Evolutionary conservation across 768 basidiomycete species (phyloP), one percentile per base, ranked within the genome.

Genomic region (Suillus placidus): DNA sequence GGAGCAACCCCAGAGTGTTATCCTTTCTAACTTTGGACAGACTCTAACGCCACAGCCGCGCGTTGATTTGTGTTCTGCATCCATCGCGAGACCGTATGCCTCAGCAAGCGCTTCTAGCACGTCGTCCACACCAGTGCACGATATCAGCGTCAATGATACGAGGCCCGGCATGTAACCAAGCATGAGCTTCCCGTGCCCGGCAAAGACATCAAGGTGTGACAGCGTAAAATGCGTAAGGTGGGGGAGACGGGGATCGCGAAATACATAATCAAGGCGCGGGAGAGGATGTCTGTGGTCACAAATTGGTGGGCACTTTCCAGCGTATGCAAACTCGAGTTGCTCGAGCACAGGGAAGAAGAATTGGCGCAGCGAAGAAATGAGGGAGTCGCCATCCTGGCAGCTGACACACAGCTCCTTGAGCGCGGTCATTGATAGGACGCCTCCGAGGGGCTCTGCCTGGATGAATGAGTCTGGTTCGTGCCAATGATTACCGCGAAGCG

Each of bases 171-270:
- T 80, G 74, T 87, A 87, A 8, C 82, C 81, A 16, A 87, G 76
- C 74, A 86, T 77, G 45, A 81, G 73, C 60, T 71, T 77, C 66
- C 77, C 78, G 26, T 79, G 72, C 54, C 80, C 81, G 6, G 72
- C 60, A 12, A 76, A 73, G 66, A 87, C 77, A 56, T 76, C 74
- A 71, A 84, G 84, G 60, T 80, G 77, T 47, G 83, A 81, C 55
- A 88, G 69, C 20, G 83, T 82, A 64, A 88, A 81, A 66, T 84
- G 80, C 37, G 84, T 84, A 43, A 88, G 76, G 63, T 77, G 70
- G 4, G 78, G 81, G 35, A 87, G 80, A 60, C 85, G 85, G 7
- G 86, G 85, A 73, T 88, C 85, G 62, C 82, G 82, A 71, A 87
- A 85, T 64, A 88, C 77, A 43, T 76, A 80, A 72, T 86, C 84